Percentiles rank a stretch among this genome's conserved stretches.
Evolutionary conservation across 2,329 filamentous ascomycete genomes (phyloP).

Genomic region (Escovopsis sp.): DNA sequence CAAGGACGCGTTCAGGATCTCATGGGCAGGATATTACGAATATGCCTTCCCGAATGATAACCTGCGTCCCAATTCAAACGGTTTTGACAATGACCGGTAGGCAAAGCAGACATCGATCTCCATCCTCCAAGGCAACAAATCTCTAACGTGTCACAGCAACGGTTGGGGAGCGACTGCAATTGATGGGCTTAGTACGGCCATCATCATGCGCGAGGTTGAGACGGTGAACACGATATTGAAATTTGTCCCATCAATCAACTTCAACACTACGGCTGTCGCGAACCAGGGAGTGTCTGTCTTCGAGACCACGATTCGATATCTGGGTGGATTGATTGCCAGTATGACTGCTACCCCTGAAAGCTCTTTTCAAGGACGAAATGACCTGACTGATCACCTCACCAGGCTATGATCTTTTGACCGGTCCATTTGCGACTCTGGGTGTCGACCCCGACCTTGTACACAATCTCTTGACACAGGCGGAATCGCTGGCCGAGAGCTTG

Average conservation of each 20-base stretch:
- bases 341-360: not conserved
- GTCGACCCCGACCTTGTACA: slow-evolving; percentile 32
- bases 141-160: slow-evolving; percentile 37
- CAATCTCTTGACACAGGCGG: slow-evolving; percentile 50
- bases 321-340: slow-evolving; percentile 68
- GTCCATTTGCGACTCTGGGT: slow-evolving; percentile 42
- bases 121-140: not conserved
- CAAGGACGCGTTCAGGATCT: slow-evolving; percentile 52
- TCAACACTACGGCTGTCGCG: slow-evolving; percentile 35
- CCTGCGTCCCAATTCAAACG: slow-evolving; percentile 51
- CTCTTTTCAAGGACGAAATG: no score
- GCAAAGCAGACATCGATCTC: slow-evolving; percentile 5
- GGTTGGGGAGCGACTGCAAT: slow-evolving; percentile 75
- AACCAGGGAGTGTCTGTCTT: slow-evolving; percentile 56
- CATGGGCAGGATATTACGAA: slow-evolving; percentile 59
- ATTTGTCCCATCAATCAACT: slow-evolving; percentile 58
- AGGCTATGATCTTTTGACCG: slow-evolving; percentile 59
- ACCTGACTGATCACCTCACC: not conserved
- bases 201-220: slow-evolving; percentile 56
- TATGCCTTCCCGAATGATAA: slow-evolving; percentile 70
- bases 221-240: slow-evolving; percentile 58
- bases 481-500: slow-evolving; percentile 54
- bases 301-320: slow-evolving; percentile 80
- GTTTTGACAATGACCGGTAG: slow-evolving; percentile 54
- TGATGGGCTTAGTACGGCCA: slow-evolving; percentile 65